Conservation (phyloP, 2,329 filamentous ascomycete species). For the Fusarium drepaniforme region DNA sequence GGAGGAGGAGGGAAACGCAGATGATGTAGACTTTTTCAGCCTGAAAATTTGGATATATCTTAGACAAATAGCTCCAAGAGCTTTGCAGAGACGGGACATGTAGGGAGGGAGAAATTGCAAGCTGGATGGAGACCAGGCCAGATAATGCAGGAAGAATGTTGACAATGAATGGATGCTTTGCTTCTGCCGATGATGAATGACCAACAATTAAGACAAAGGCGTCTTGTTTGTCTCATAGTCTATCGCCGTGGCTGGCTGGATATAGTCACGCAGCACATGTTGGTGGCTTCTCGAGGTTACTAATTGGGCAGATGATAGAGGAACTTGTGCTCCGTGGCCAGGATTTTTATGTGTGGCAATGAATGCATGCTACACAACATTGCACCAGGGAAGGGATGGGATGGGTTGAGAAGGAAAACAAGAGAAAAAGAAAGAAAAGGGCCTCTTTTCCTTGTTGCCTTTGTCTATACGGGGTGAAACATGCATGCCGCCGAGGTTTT, state of each 20-base stretch:
- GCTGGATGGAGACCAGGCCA: not conserved
- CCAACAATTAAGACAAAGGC: not conserved
- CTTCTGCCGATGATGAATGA: not conserved
- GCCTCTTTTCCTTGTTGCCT: not conserved
- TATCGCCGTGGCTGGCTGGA: not conserved
- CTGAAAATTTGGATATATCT: constrained; percentile 38
- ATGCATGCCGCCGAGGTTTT: constrained; percentile 34
- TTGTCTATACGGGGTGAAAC: constrained; percentile 32
- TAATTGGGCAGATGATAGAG: not conserved
- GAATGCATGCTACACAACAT: constrained; percentile 17
- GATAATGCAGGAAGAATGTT: not conserved
- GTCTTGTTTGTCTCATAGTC: not conserved
- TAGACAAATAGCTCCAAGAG: constrained; percentile 28
- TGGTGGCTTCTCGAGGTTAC: not conserved
- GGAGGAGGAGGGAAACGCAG: constrained; percentile 41
- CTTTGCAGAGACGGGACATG: constrained; percentile 7
- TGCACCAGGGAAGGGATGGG: not conserved
- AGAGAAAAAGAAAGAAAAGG: not conserved
- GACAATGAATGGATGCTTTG: not conserved
- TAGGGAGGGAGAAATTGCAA: constrained; percentile 8
- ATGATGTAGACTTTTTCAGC: constrained; percentile 36
- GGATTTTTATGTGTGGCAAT: constrained; percentile 20
- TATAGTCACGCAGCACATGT: not conserved
- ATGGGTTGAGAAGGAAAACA: not conserved
- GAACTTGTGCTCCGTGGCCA: not conserved